Conservation (phyloP, 1,139 yeast species). For the Protomyces pachydermus region DNA sequence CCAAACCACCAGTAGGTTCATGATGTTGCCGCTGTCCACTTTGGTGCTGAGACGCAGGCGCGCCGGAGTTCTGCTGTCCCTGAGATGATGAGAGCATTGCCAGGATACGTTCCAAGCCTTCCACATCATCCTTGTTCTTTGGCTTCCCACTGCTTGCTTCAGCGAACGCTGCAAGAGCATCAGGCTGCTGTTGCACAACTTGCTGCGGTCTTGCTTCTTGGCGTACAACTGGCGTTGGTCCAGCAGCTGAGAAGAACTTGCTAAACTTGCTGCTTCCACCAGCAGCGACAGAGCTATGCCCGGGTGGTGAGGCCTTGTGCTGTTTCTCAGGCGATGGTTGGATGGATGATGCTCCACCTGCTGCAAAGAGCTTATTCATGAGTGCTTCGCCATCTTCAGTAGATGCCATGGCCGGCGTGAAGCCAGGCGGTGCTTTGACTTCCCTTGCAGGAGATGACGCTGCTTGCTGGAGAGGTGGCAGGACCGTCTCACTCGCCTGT, state of each 20-base stretch:
- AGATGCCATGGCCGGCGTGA: background rate
- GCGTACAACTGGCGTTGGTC: background rate
- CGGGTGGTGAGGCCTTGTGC: background rate
- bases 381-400: background rate
- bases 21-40: background rate
- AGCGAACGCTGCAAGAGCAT: background rate
- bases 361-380: background rate
- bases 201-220: background rate
- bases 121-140: slow-evolving; percentile 18
- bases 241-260: slow-evolving; percentile 1
- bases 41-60: background rate
- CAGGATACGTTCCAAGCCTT: slow-evolving; percentile 22
- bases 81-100: slow-evolving; percentile 20
- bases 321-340: background rate
- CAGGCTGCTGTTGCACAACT: background rate
- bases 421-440: slow-evolving; percentile 12
- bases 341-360: background rate
- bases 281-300: background rate
- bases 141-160: background rate
- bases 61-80: background rate
- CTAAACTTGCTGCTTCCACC: slow-evolving; percentile 11
- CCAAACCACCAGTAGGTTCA: background rate
- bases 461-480: background rate
- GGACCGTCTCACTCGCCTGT: background rate
- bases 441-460: background rate